These are phyloP conservation scores for Dioszegia hungarica DNA, from an alignment of 768 basidiomycete species.

Conservation along the genomic window DNA sequence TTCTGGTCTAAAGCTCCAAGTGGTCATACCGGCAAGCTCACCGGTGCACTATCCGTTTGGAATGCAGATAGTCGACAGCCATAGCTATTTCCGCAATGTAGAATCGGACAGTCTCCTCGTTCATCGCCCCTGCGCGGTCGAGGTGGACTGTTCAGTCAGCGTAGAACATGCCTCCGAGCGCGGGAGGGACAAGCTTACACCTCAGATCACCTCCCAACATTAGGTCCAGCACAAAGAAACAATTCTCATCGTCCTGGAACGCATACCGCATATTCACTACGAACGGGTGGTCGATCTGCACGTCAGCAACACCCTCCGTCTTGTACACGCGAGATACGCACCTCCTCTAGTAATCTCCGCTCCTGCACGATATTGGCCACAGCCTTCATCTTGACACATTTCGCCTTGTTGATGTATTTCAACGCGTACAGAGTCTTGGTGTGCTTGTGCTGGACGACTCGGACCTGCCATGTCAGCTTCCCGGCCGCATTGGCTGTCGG, in stretches of 20 bases:
- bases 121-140: conserved; percentile 68
- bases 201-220: conserved; percentile 93
- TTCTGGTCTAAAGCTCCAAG: conserved; percentile 7
- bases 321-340: conserved; percentile 43
- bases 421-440: conserved; percentile 87
- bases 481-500: not conserved
- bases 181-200: conserved; percentile 57
- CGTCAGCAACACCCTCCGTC: not conserved
- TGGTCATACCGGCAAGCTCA: conserved; percentile 49
- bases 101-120: conserved; percentile 75
- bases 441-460: conserved; percentile 93
- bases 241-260: conserved; percentile 95
- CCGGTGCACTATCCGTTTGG: conserved; percentile 94
- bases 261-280: conserved; percentile 88
- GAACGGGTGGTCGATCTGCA: conserved; percentile 83
- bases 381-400: conserved; percentile 84
- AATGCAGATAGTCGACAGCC: conserved; percentile 83
- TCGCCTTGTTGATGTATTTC: conserved; percentile 96
- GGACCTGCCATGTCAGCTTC: conserved; percentile 59
- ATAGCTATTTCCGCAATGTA: conserved; percentile 86
- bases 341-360: conserved; percentile 86
- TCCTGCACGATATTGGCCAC: conserved; percentile 92
- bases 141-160: conserved; percentile 64
- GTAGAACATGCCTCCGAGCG: not conserved
- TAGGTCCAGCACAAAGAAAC: conserved; percentile 95